Base-by-base conservation (phyloP, 805 yeast genomes). In the Ogataea allantospora region DNA sequence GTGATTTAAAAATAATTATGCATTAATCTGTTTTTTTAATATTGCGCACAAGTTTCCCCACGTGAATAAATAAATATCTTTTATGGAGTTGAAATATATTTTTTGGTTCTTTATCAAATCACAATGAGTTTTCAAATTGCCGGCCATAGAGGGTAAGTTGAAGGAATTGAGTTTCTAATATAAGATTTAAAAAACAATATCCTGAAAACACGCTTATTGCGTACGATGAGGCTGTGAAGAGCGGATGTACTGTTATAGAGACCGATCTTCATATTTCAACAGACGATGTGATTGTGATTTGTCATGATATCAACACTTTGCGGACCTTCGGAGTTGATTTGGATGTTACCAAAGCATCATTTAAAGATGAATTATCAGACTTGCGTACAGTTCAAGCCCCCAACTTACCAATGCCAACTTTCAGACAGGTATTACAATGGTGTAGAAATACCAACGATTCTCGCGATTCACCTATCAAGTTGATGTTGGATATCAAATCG, bases 371-470 rank as follows among this genome's bases (percentile, higher is more conserved):
- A 2, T 41, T 66, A 10, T 46, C 50, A n/a, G 33, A 46, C 14
- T 44, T 67, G 16, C 44, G 48, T 8, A 64, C 68, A 2, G 5
- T 53, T 8, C 32, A 41, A 21, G 54, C 54, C 22, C 71, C 71
- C 2, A 59, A 57, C 27, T 56, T 60, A 12, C 46, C 54, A 6
- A 49, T 65, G 43, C 64, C 67, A 1, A 46, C 62, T 5, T 51
- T 67, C 6, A 38, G 39, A 5, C 57, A 59, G n/a, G 44, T 55
- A 0, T 43, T 66, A 6, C 28, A 41, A 6, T 66, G 70, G 70
- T 44, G 57, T 32, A 67, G 22, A 55, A 70, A 71, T 52, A 71
- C 48, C 62, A 65, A 55, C 66, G 60, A 50, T 65, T 68, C 33
- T 51, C 69, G 35, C 10, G 21, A 26, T 10, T 12, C 13, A 5